These are phyloP conservation scores for Aphanomyces astaci DNA, from an alignment of 352 stramenopile species.

Conservation along the genomic window DNA sequence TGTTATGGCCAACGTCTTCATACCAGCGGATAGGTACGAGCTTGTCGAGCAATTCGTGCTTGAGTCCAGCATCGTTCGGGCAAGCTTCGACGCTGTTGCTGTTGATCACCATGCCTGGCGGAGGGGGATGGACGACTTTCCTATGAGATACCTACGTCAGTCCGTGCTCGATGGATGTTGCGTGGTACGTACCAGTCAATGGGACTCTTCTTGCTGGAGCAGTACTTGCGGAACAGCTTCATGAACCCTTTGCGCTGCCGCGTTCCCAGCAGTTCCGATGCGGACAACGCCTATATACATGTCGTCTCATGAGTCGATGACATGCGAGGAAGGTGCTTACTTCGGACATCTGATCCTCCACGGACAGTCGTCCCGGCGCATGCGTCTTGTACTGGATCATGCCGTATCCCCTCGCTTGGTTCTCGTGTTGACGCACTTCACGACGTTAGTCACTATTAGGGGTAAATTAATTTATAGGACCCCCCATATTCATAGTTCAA, in stretches of 20 bases:
- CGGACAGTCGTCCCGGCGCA: slow-evolving; percentile 79
- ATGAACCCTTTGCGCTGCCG: slow-evolving; percentile 81
- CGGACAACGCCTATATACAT: slow-evolving; percentile 47
- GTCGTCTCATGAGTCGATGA: neutral
- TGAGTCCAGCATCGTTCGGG: slow-evolving; percentile 87
- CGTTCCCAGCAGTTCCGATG: slow-evolving; percentile 68
- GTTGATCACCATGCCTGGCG: slow-evolving; percentile 58
- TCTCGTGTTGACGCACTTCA: too few relatives aligned
- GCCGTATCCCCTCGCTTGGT: too few relatives aligned
- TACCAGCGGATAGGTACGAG: slow-evolving; percentile 47
- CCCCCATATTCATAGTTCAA: neutral
- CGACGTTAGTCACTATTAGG: too few relatives aligned
- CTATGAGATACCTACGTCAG: slow-evolving; percentile 28
- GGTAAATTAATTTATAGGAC: neutral
- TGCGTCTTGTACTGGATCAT: slow-evolving; percentile 84
- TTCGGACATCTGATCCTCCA: slow-evolving; percentile 84
- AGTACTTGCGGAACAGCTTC: slow-evolving; percentile 86
- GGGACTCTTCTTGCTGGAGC: slow-evolving; percentile 67
- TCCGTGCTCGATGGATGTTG: neutral
- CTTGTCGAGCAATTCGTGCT: slow-evolving; percentile 92
- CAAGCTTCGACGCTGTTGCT: slow-evolving; percentile 77
- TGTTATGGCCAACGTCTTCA: neutral
- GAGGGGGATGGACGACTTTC: slow-evolving; percentile 70
- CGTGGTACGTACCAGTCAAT: slow-evolving; percentile 59
- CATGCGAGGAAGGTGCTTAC: slow-evolving; percentile 25